These are phyloP conservation scores for Fusarium multiceps DNA, from an alignment of 2,329 filamentous ascomycete species.

Conservation along the genomic window DNA sequence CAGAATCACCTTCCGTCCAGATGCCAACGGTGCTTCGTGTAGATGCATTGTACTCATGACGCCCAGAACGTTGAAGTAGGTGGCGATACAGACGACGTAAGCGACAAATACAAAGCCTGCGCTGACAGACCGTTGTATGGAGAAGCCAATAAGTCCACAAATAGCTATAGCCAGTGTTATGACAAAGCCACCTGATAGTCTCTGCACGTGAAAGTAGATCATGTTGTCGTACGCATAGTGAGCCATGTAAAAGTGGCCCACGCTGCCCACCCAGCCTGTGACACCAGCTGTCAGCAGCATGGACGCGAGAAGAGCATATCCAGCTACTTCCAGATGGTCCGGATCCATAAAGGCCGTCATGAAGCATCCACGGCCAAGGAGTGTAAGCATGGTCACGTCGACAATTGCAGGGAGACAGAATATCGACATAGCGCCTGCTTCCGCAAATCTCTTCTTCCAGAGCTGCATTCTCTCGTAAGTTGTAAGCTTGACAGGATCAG, in stretches of 20 bases:
- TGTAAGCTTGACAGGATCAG: constrained; percentile 8
- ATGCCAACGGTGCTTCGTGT: constrained; percentile 20
- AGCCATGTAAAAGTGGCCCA: constrained; percentile 32
- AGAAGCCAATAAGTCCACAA: constrained; percentile 26
- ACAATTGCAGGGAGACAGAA: constrained; percentile 34
- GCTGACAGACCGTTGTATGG: constrained; percentile 16
- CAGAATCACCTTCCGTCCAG: constrained; percentile 21
- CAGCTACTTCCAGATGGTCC: constrained; percentile 22
- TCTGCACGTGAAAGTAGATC: constrained; percentile 36
- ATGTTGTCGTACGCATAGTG: constrained; percentile 39
- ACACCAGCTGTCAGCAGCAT: constrained; percentile 35
- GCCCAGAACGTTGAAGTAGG: constrained; percentile 35
- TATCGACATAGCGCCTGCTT: constrained; percentile 33
- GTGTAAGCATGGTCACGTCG: constrained; percentile 31
- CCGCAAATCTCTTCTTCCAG: constrained; percentile 33
- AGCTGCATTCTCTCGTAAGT: constrained; percentile 16
- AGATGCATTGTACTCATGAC: constrained; percentile 38
- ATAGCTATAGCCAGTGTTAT: constrained; percentile 13
- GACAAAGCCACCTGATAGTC: constrained; percentile 31
- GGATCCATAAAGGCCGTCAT: constrained; percentile 36
- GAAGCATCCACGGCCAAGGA: constrained; percentile 34
- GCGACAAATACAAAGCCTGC: constrained; percentile 31
- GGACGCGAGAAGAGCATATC: constrained; percentile 28
- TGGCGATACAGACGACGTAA: constrained; percentile 28
- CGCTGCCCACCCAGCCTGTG: constrained; percentile 36